Base-by-base conservation (phyloP, 768 basidiomycete genomes). In the Leucocoprinus sp. region DNA sequence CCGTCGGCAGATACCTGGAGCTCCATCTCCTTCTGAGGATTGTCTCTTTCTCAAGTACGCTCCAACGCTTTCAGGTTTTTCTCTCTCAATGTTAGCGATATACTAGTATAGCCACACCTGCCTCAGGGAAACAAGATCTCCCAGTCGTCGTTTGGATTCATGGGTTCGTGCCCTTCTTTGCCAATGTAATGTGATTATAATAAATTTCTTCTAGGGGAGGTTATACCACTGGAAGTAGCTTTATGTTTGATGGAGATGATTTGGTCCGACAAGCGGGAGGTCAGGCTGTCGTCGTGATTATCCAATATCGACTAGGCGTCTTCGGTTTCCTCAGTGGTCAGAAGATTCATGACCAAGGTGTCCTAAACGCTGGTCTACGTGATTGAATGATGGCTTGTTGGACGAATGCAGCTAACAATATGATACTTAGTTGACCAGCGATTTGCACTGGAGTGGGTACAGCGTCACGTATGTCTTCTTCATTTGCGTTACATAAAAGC, bases 281-380 rank as follows among this genome's bases (percentile, higher is more conserved):
- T 2, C 8, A 15, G 15, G 59, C 65, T 3, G 58, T 71, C 0
- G 61, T 60, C 1, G 69, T 71, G 12, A 44, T 64, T 14, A 63
- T 69, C 8, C 71, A 72, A 50, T 72, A 72, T 44, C 62, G 70
- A 11, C 50, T 73, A 2, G 71, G 70, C 1, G 44, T 70, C 2
- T 70, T 68, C 48, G 72, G 73, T 6, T 76, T 75, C 54, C 54
- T 76, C 27, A 47, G 73, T 21, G 72, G 74, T 0, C 49, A 56
- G 29, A 53, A 63, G 23, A 64, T 75, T 8, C 68, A 75, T 42
- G 53, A 60, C 6, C 57, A 59, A 8, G 75, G 75, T 6, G 64
- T 51, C 2, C 52, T 74, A 43, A 77, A 76, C 35, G 72, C 68
- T 12, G 75, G 74, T n/a, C 51, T 77, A 38, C 56, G 75, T 75